These are phyloP conservation scores for Boletellus sp. DNA, from an alignment of 768 basidiomycete genomes.

Conservation along the genomic window DNA sequence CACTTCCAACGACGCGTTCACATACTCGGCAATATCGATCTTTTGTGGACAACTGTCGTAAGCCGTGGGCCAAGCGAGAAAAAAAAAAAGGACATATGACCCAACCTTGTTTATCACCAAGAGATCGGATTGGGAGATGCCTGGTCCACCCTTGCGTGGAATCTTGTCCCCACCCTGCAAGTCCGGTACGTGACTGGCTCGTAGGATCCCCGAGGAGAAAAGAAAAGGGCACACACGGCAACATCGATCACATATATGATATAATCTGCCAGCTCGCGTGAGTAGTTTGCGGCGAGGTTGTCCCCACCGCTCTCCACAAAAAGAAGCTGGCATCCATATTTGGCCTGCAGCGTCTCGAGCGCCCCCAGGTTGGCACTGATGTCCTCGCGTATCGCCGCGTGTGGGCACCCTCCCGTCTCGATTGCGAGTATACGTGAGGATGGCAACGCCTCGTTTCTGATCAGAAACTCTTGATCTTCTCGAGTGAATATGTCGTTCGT, in stretches of 20 bases:
- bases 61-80: background rate
- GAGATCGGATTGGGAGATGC: constrained; percentile 93
- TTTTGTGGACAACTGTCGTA: constrained; percentile 30
- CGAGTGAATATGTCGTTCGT: constrained; percentile 99
- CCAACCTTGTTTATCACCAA: constrained; percentile 90
- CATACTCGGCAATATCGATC: constrained; percentile 92
- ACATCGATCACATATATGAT: constrained; percentile 94
- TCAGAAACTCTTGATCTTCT: constrained; percentile 97
- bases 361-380: constrained; percentile 97
- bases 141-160: constrained; percentile 95
- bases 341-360: constrained; percentile 88
- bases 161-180: constrained; percentile 94
- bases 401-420: constrained; percentile 97
- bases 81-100: background rate
- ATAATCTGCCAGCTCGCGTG: constrained; percentile 93
- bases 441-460: constrained; percentile 86
- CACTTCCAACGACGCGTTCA: constrained; percentile 88
- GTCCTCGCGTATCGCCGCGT: constrained; percentile 97
- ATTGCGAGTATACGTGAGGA: constrained; percentile 87
- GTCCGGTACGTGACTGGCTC: constrained; percentile 1
- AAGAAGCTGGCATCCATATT: constrained; percentile 84
- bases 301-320: constrained; percentile 97
- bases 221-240: constrained; percentile 46
- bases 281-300: constrained; percentile 96
- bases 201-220: background rate